phyloP scores from a whole-genome alignment of 441 rosid genomes.

The Pelargonium australe region DNA sequence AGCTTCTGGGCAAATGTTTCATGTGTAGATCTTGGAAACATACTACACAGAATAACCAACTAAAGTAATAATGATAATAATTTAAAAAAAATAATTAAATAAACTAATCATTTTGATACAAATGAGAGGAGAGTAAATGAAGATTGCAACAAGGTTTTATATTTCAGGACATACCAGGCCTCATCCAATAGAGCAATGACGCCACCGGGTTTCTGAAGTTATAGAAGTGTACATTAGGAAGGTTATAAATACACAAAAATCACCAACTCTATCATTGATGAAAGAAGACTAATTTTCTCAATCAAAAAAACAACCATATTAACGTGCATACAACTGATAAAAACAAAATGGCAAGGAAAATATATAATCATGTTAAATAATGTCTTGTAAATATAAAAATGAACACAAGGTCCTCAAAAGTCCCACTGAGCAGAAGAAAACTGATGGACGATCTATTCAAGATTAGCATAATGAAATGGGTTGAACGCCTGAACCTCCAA shows the following conservation, averaged over 20 bases:
- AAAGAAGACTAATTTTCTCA: conserved; percentile 2
- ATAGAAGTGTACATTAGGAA: conserved; percentile 27
- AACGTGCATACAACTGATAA: background rate
- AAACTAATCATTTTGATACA: background rate
- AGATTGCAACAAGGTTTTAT: background rate
- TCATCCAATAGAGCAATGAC: conserved; percentile 94
- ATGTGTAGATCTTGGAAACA: conserved; percentile 96
- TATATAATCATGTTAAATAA: background rate
- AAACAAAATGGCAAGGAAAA: background rate
- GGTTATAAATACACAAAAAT: conserved; percentile 1
- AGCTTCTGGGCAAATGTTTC: conserved; percentile 92
- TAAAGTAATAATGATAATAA: conserved; percentile 1
- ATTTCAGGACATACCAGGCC: conserved; percentile 69
- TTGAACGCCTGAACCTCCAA: no score
- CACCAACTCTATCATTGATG: conserved; percentile 8
- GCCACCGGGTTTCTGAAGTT: conserved; percentile 95
- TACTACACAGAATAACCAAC: conserved; percentile 43
- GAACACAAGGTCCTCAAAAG: background rate
- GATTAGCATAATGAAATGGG: no score
- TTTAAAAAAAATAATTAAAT: background rate
- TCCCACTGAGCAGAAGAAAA: no score
- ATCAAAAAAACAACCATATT: conserved; percentile 1
- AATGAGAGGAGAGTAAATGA: conserved; percentile 15
- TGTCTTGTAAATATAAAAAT: background rate
- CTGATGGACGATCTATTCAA: no score